Conservation (phyloP, 2,329 filamentous ascomycete genomes). For the Xenosphaeropsis pyriputrescens region DNA sequence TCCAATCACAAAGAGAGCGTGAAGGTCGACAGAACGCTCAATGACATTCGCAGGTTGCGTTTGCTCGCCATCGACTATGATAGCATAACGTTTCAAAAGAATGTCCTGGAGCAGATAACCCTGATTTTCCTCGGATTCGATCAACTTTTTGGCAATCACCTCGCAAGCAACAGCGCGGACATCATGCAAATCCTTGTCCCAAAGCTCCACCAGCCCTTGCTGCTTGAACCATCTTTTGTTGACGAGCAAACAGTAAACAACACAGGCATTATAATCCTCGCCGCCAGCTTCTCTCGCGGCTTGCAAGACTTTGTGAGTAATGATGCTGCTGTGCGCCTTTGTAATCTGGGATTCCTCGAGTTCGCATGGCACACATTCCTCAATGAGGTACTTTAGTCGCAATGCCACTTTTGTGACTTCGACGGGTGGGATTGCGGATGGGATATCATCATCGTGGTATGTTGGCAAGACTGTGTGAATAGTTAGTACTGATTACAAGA, state of each 20-base stretch:
- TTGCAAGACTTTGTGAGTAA: slow-evolving; percentile 64
- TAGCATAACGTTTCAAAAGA: slow-evolving; percentile 78
- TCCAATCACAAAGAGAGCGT: slow-evolving; percentile 77
- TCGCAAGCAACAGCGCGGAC: slow-evolving; percentile 74
- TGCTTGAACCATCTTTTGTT: slow-evolving; percentile 57
- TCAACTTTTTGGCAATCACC: slow-evolving; percentile 78
- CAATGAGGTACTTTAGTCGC: slow-evolving; percentile 79
- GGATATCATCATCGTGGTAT: slow-evolving; percentile 38
- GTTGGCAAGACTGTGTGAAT: slow-evolving; percentile 44
- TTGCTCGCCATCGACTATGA: slow-evolving; percentile 55
- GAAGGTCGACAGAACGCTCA: slow-evolving; percentile 85
- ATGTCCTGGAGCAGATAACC: slow-evolving; percentile 67
- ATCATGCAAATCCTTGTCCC: slow-evolving; percentile 77
- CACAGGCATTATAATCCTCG: slow-evolving; percentile 57
- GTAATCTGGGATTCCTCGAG: slow-evolving; percentile 64
- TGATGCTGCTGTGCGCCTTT: slow-evolving; percentile 68
- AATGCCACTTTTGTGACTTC: slow-evolving; percentile 85
- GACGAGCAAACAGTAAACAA: slow-evolving; percentile 30
- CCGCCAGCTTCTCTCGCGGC: slow-evolving; percentile 76
- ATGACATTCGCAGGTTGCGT: slow-evolving; percentile 75
- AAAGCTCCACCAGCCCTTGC: slow-evolving; percentile 70
- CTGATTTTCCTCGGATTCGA: slow-evolving; percentile 71
- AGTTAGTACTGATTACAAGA: background rate
- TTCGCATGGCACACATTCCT: slow-evolving; percentile 82
- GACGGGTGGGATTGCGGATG: slow-evolving; percentile 56